Evolutionary conservation across 2,329 filamentous ascomycete genomes (phyloP), one percentile per base, ranked within the genome.

Genomic region (Aspergillus neotritici): DNA sequence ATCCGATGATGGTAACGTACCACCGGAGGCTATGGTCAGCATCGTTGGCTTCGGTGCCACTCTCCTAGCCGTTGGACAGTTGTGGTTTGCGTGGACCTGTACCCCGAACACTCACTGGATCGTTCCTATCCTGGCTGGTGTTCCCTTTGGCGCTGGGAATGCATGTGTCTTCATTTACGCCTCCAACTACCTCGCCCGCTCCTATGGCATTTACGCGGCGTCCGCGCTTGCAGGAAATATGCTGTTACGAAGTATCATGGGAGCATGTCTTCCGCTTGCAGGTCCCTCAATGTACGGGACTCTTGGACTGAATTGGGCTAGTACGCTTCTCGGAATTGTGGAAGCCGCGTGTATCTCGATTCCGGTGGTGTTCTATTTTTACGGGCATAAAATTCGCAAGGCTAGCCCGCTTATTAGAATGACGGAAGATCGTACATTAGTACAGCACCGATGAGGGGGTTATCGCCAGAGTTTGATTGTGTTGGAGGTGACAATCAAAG

Each of bases 81-180:
- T 94, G 13, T 83, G 82, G 61, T 95, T 94, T 60, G 79, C 85
- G 0, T 94, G 87, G 87, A 94, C 87, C 0, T 87, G 82, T 44
- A 79, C 87, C 0, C 87, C 88, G 0, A 67, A 66, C 0, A 84
- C 91, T 16, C 87, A 89, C 62, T 93, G 86, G 83, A 79, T 86
- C 11, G 73, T 79, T n/a, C 82, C 86, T 0, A 83, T 93, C 35
- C 68, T 85, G 0, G 84, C 86, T 1, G 86, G 86, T 1, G 76
- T 93, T n/a, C 85, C 84, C 0, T 93, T 91, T 53, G 86, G 86
- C 5, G 73, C 76, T 0, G 87, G 86, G 0, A 91, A 88, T 54
- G 81, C 77, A 5, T 73, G 80, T 2, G 79, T 85, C 30, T 93
- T 93, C 67, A 88, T 93, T 55, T 90, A 91, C 58, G 78, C 81